Evolutionary conservation across 2,329 filamentous ascomycete species (phyloP), one percentile per base, ranked within the genome.

Genomic region (Rhinocladiella mackenziei): DNA sequence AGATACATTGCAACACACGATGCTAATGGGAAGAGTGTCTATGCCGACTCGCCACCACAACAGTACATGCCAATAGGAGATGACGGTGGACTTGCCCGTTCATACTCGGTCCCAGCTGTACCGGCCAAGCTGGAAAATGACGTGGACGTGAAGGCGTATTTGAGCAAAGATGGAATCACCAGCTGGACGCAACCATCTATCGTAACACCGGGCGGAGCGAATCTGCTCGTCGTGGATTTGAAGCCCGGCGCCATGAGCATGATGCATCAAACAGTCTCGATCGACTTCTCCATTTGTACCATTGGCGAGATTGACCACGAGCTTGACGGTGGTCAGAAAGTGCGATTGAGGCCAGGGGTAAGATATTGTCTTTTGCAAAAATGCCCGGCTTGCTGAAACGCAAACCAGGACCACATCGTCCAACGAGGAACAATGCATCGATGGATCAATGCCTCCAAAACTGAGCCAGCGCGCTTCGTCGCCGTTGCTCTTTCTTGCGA

Each of bases 381-480:
- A 22, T 5, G 20, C 8, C 7, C 9, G 5, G 19, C 31, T 18
- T 28, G 14, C 31, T 43, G 6, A 33, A n/a, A 28, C 13, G 25
- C 9, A 5, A 11, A 5, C 8, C 18, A 51, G 48, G 50, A 53
- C 23, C 52, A 55, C 28, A 55, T 55, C 18, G 47, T 55, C 19
- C 52, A 55, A 25, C 50, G 52, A 32, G 52, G 52, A 1, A 55
- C 52, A 7, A 55, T 50, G 39, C 52, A 55, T 35, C 36, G 43
- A 15, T 55, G 52, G 52, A 41, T 31, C 25, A 55, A 55, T 32
- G 50, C 41, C 14, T 55, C 53, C 8, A 41, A 35, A 18, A 53
- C 47, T 2, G 36, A 51, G 22, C 52, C 52, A 13, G 50, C 50
- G 8, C 31, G 53, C 18, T 45, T 49, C 18, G 32, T 55, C 18